phyloP scores from a whole-genome alignment of 306 rosid species.

The Gleditsia sinensis region DNA sequence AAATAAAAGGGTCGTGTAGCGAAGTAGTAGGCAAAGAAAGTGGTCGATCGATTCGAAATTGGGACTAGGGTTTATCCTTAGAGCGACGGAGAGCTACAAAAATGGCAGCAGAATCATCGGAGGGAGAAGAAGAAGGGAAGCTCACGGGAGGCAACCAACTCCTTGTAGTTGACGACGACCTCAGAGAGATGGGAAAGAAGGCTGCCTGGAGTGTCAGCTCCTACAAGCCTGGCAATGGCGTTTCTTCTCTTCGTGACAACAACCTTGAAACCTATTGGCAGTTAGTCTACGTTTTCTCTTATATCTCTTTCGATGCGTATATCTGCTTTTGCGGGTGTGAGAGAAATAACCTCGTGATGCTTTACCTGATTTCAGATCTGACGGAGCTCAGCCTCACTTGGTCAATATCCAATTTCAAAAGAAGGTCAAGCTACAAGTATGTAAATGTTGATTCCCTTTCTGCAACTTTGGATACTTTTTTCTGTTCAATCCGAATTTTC shows the following conservation, averaged over 20 bases:
- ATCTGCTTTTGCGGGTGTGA: not conserved
- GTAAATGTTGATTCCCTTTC: slow-evolving; percentile 1
- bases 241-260: slow-evolving; percentile 76
- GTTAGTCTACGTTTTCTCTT: slow-evolving; percentile 31
- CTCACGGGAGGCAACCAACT: slow-evolving; percentile 59
- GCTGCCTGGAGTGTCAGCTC: slow-evolving; percentile 99
- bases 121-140: slow-evolving; percentile 86
- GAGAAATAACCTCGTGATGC: not conserved
- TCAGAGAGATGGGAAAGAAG: slow-evolving; percentile 86
- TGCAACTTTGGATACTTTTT: not conserved
- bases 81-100: not conserved
- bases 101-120: slow-evolving; percentile 93
- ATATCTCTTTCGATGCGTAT: not conserved
- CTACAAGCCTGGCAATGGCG: slow-evolving; percentile 93
- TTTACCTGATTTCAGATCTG: slow-evolving; percentile 60
- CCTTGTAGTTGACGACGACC: slow-evolving; percentile 62
- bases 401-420: slow-evolving; percentile 91
- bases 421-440: slow-evolving; percentile 84
- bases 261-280: slow-evolving; percentile 92
- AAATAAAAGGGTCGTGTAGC: not conserved
- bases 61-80: not conserved
- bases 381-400: slow-evolving; percentile 92
- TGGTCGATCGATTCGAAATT: not conserved
- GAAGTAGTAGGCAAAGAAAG: not conserved
- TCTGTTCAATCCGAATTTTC: not conserved